Evolutionary conservation across 1,284 basidiomycete genomes (phyloP), one percentile per base, ranked within the genome.

Genomic region (Microbotryomycetes sp.): DNA sequence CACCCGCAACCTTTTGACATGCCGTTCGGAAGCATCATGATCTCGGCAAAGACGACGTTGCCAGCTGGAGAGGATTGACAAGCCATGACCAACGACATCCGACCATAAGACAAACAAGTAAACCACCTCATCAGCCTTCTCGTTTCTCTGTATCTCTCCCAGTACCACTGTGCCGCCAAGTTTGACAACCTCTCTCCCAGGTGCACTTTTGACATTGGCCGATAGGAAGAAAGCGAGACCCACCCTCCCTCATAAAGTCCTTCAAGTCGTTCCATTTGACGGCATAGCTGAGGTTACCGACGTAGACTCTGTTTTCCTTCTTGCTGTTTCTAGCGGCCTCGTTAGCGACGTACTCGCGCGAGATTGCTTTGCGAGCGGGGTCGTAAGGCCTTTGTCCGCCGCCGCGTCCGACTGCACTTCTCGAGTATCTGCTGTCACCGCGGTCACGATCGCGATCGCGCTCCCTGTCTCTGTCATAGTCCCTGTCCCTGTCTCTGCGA

Each of bases 201-300:
- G 82, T 81, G 56, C 57, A 61, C 81, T 84, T n/a, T 83, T 83
- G 62, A 45, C 47, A 45, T 52, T 57, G 23, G 29, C 84, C 45
- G 48, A 21, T 21, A 23, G 24, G n/a, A 58, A 16, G 21, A 48
- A 60, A 35, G 26, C 18, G 16, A 52, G 45, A 93, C 91, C 86
- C 89, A 96, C 92, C 91, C 91, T 89, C 89, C 85, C 87, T 83
- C 90, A 94, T 93, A 76, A 93, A 94, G 85, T 92, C 88, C 83
- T 92, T 91, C 79, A 97, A 82, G 80, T 96, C 91, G 78, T 89
- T 85, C 80, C 93, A 96, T 79, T 88, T 93, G 84, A 92, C 89
- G 77, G 93, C 89, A 82, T 96, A 97, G 75, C 87, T 89, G 77
- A 97, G 84, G 78, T 97, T 97, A 74, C 93, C 94, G 76, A 97